phyloP scores from a whole-genome alignment of 345 rosid species.

The Noccaea caerulescens region DNA sequence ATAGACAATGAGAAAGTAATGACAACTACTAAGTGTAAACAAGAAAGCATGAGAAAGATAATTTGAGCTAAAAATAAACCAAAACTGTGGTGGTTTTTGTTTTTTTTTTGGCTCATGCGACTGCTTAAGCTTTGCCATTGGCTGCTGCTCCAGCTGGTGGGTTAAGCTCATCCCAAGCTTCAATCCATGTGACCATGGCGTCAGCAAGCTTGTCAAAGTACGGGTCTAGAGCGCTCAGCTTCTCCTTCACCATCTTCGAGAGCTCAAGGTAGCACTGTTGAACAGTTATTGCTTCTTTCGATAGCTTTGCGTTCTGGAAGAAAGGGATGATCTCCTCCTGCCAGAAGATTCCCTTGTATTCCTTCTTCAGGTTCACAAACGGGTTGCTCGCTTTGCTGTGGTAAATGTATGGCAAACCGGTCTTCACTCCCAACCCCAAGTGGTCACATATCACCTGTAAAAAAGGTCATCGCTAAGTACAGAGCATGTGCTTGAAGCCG shows the following conservation, averaged over 20 bases:
- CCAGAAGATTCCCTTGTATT: conserved; percentile 93
- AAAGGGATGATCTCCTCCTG: conserved; percentile 96
- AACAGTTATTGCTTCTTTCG: conserved; percentile 78
- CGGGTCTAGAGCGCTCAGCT: conserved; percentile 74
- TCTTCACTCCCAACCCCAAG: conserved; percentile 84
- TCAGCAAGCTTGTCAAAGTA: conserved; percentile 87
- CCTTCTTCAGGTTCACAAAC: conserved; percentile 87
- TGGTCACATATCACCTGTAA: conserved; percentile 84
- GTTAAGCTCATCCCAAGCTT: conserved; percentile 97
- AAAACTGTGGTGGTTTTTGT: conserved; percentile 29
- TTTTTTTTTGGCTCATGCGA: conserved; percentile 21
- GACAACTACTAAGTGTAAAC: background rate
- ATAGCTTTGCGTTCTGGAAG: conserved; percentile 67
- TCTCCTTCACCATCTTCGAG: conserved; percentile 78
- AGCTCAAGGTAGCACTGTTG: conserved; percentile 87
- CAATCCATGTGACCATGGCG: conserved; percentile 95
- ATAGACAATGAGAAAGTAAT: too few species aligned
- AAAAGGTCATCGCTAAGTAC: conserved; percentile 7
- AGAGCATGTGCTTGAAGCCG: background rate
- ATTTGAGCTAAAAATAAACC: conserved; percentile 37
- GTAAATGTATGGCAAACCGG: conserved; percentile 82
- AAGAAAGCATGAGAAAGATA: background rate
- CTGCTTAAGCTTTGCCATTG: conserved; percentile 55
- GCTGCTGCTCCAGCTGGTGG: conserved; percentile 43
- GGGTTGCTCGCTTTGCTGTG: conserved; percentile 99